Base-by-base conservation (phyloP, 768 basidiomycete genomes). In the Tricholoma hemisulphureum region DNA sequence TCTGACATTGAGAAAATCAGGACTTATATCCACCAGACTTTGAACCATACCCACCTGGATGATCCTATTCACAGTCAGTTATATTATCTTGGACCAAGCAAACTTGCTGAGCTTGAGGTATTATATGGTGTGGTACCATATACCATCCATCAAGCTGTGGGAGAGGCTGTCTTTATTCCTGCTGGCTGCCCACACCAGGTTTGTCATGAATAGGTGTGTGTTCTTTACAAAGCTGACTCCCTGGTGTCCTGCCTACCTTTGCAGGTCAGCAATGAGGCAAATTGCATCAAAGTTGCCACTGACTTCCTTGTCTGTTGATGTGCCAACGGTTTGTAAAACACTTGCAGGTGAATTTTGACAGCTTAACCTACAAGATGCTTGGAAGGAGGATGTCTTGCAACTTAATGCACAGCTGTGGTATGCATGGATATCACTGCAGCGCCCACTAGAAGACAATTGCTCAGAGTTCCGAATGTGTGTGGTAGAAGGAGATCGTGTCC, bases 251-350 rank as follows among this genome's bases (percentile, higher is more conserved):
- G 64, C n/a, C 65, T 31, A 6, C 10, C 29, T 31, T 31, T n/a
- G 29, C 10, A 95, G 85, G 93, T 96, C 11, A 89, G 89, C 64
- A 96, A 97, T 69, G 75, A 93, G 48, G 82, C 91, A 24, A 93
- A 95, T 71, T 94, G 91, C 67, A 86, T 97, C 75, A 97, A 97
- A 75, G 91, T 96, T 54, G 93, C 94, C 28, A 80, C 88, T 65
- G 94, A 97, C 71, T 96, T 93, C n/a, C 70, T 92, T 96, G 62
- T 91, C 89, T 78, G 87, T 93, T 39, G 91, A 96, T 75, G 95
- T 95, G 69, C 87, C 96, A 41, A 75, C 73, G 35, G 83, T 91
- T 26, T 97, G 94, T 70, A 89, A 90, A 70, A 79, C 80, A 67
- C 80, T 97, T 53, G 93, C 91, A 55, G 78, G 80, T 63, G 93